A percentile compares a stretch with the other conserved stretches of the same genome.
These are phyloP conservation scores for Microdochium bolleyi DNA, from an alignment of 2,329 filamentous ascomycete species.

Conservation along the genomic window DNA sequence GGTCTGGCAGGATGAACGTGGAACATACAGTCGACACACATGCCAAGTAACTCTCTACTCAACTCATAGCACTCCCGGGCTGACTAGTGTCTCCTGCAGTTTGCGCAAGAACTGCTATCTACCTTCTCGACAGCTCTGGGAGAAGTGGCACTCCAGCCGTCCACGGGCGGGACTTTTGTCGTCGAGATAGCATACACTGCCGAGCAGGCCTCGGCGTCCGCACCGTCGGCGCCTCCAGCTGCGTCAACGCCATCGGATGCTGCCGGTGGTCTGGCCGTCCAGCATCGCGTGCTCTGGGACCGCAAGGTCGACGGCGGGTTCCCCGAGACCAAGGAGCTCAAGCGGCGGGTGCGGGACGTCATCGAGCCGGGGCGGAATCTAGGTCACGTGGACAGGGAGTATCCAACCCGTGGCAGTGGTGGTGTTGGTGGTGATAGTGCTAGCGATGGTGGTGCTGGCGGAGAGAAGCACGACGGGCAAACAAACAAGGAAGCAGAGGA, in stretches of 20 bases:
- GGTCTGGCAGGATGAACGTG: no score
- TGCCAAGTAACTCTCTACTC: constrained; percentile 1
- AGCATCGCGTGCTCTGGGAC: constrained; percentile 67
- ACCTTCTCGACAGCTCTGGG: constrained; percentile 81
- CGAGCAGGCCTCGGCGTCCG: constrained; percentile 2
- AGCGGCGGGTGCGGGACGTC: constrained; percentile 73
- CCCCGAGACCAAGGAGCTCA: constrained; percentile 87
- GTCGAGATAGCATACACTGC: constrained; percentile 51
- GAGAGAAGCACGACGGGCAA: no score
- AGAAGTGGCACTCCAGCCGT: constrained; percentile 80
- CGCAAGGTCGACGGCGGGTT: constrained; percentile 82
- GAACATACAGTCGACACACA: no score
- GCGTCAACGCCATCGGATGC: constrained; percentile 23
- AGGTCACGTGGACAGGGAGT: constrained; percentile 67
- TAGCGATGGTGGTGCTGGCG: no score
- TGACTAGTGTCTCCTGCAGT: no score
- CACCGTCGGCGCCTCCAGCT: constrained; percentile 6
- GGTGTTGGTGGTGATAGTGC: no score
- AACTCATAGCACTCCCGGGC: neutral
- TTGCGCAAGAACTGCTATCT: constrained; percentile 88
- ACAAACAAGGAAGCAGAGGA: no score
- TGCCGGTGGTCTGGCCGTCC: constrained; percentile 20
- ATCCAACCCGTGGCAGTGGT: constrained; percentile 8
- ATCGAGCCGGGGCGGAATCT: constrained; percentile 72
- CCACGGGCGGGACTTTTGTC: constrained; percentile 76